Evolutionary conservation across 352 stramenopile genomes (phyloP), one percentile per base, ranked within the genome.

Genomic region (Phytophthora ramorum): DNA sequence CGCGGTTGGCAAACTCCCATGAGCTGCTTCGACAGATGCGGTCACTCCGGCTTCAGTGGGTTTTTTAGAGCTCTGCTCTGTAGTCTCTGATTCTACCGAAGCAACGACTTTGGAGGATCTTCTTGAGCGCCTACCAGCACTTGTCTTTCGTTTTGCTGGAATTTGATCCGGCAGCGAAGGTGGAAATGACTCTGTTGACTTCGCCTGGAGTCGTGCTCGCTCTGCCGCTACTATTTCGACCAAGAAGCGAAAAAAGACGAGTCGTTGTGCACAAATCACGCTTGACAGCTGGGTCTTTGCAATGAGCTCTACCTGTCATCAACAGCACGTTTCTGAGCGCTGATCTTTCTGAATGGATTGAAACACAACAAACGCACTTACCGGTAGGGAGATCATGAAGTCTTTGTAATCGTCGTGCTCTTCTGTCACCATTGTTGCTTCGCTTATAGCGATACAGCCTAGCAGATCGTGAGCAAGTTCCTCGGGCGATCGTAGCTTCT

Each of bases 191-290:
- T 60, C 40, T 2, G 57, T 41, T 41, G 53, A 30, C 8, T 71
- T 59, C 32, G 34, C 41, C 1, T 34, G 22, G 2, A 46, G 12
- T 50, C 53, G 58, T 19, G 30, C 48, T 30, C 67, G 55, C 55
- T 85, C 73, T 0, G 14, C 48, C 46, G 66, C 59, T 7, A 87
- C 56, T 19, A 74, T 58, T 7, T 83, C 58, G 10, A 87, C 64
- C 4, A 89, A 69, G 35, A 79, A 83, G 4, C 79, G 79, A 34
- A 87, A 88, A 45, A 81, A 89, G 7, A 89, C 63, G 20, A 92
- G 53, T 16, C 83, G 78, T 52, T 90, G 83, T 5, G 85, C 58
- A 22, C 62, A 55, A 28, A 92, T 32, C 16, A 90, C 52, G 64
- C 72, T 89, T 7, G 79, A 73, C 34, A 89, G 26, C 13, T 71